Conservation (phyloP, 805 yeast genomes). For the Spencermartinsiella europaea region DNA sequence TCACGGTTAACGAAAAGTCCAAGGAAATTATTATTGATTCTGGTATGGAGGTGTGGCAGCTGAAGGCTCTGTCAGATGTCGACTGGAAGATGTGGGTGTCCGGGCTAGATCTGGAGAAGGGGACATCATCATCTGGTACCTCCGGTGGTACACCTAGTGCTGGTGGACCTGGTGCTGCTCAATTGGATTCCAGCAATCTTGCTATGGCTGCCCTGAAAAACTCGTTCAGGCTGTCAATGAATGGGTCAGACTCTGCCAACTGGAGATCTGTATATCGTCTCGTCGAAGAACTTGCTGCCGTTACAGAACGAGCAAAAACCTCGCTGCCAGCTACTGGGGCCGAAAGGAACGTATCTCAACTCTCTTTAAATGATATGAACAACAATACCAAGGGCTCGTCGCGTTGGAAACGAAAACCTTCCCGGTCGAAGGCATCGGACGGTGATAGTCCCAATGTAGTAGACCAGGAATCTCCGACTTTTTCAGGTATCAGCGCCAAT, state of each 20-base stretch:
- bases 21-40: conserved; percentile 79
- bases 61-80: conserved; percentile 58
- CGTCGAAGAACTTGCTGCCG: conserved; percentile 1
- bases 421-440: not conserved
- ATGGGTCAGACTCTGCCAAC: not conserved
- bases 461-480: not conserved
- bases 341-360: conserved; percentile 7
- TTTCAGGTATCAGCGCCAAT: not conserved
- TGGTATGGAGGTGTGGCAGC: conserved; percentile 90
- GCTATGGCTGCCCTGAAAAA: not conserved
- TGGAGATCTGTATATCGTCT: conserved; percentile 2
- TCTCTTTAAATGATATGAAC: conserved; percentile 5
- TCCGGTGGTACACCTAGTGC: not conserved
- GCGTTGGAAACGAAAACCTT: not conserved
- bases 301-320: conserved; percentile 1
- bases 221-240: not conserved
- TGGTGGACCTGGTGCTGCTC: not conserved
- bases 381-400: not conserved
- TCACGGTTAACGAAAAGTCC: conserved; percentile 67
- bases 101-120: conserved; percentile 51
- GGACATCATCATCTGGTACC: not conserved
- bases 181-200: not conserved
- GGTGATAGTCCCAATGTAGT: not conserved
- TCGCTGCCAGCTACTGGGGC: not conserved
- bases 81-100: conserved; percentile 81